Evolutionary conservation across 1,284 basidiomycete species (phyloP).

Genomic region (Pterulicium gracile): DNA sequence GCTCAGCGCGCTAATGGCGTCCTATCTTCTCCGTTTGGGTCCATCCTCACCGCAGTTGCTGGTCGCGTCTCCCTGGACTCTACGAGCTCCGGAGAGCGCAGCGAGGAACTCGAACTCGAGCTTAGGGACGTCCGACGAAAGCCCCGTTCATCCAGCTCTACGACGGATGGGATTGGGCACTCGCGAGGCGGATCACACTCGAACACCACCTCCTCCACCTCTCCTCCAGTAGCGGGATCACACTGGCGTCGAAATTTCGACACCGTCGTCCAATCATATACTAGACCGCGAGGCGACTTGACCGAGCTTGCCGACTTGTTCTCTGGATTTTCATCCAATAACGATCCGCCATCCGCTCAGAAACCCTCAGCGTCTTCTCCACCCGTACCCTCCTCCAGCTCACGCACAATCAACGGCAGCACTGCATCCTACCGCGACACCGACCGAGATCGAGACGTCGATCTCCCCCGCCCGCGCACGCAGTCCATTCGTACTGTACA

Average conservation of each 20-base stretch:
- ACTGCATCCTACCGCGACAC: no score
- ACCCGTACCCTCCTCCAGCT: conserved; percentile 12
- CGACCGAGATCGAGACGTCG: no score
- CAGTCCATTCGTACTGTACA: conserved; percentile 33
- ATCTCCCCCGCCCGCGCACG: conserved; percentile 13
- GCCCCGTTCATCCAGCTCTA: conserved; percentile 4
- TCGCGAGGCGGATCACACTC: conserved; percentile 8
- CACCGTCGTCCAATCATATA: no score
- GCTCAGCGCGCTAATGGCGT: neutral
- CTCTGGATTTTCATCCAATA: neutral
- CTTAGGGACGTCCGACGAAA: conserved; percentile 26
- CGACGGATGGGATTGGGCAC: conserved; percentile 12
- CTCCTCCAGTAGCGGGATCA: neutral
- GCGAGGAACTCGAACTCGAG: conserved; percentile 33
- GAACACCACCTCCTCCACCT: neutral
- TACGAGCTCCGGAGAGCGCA: conserved; percentile 25
- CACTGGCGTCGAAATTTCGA: no score
- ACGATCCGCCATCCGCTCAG: neutral
- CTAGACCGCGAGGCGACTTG: no score
- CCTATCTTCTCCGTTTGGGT: neutral
- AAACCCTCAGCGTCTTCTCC: neutral
- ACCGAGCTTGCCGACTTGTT: no score
- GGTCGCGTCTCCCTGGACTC: conserved; percentile 42
- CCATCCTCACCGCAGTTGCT: neutral
- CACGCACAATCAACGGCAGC: no score